phyloP scores from a whole-genome alignment of 2,329 filamentous ascomycete genomes.

The Teratosphaeria nubilosa region DNA sequence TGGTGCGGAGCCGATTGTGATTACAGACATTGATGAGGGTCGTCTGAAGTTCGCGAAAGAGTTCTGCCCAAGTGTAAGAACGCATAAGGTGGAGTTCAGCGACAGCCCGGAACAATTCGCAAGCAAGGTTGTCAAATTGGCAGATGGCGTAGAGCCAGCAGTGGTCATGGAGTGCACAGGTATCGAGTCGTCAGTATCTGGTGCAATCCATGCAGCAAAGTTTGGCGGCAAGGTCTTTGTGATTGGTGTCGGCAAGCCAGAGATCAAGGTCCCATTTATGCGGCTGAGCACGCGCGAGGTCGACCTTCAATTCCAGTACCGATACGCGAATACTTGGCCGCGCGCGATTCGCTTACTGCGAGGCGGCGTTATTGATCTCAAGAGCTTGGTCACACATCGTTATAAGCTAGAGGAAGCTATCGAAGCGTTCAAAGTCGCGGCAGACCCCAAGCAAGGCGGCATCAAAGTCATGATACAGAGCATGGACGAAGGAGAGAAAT shows the following conservation, averaged over 20 bases:
- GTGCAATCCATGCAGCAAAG: conserved; percentile 81
- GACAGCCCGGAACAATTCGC: conserved; percentile 61
- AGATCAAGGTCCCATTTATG: conserved; percentile 96
- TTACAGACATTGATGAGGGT: conserved; percentile 88
- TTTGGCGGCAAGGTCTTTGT: conserved; percentile 97
- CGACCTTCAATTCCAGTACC: conserved; percentile 92
- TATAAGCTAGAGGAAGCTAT: conserved; percentile 78
- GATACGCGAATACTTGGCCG: conserved; percentile 94
- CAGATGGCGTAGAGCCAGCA: conserved; percentile 71
- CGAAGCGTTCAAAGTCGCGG: conserved; percentile 80
- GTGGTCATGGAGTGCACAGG: conserved; percentile 89
- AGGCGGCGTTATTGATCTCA: conserved; percentile 72
- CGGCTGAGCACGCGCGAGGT: conserved; percentile 80
- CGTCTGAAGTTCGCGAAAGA: conserved; percentile 76
- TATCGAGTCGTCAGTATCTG: conserved; percentile 76
- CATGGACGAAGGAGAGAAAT: conserved; percentile 29
- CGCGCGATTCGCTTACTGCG: conserved; percentile 79
- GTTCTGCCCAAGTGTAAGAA: conserved; percentile 67
- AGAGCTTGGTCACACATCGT: conserved; percentile 76
- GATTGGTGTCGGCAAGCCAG: conserved; percentile 88
- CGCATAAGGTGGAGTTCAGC: conserved; percentile 62
- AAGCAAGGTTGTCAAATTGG: conserved; percentile 54
- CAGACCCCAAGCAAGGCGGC: conserved; percentile 81
- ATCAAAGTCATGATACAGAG: conserved; percentile 96
- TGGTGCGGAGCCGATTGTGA: conserved; percentile 80